Evolutionary conservation across 768 basidiomycete genomes (phyloP).

Genomic region (Gautieria morchelliformis): DNA sequence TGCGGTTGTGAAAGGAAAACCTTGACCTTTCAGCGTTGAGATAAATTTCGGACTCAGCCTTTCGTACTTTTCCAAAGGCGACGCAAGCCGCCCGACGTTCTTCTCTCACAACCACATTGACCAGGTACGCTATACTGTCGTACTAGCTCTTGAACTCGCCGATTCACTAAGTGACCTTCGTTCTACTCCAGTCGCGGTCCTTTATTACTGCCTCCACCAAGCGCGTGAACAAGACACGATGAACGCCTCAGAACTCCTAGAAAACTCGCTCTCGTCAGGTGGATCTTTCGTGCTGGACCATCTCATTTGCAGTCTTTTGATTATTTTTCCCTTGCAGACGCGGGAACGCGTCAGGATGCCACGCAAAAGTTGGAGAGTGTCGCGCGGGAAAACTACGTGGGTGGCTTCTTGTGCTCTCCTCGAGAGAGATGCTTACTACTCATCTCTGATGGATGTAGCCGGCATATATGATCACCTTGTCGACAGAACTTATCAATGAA

Average conservation of each 20-base stretch:
- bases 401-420: slow-evolving; percentile 23
- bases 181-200: not conserved
- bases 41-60: not conserved
- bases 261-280: slow-evolving; percentile 90
- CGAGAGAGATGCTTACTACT: not conserved
- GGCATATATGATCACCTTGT: slow-evolving; percentile 87
- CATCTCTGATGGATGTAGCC: slow-evolving; percentile 40
- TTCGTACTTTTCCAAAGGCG: slow-evolving; percentile 4
- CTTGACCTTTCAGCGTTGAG: not conserved
- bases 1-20: not conserved
- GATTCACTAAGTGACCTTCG: not conserved
- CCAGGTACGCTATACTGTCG: not conserved
- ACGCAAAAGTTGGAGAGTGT: slow-evolving; percentile 83
- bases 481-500: slow-evolving; percentile 76
- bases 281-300: slow-evolving; percentile 22
- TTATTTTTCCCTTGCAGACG: slow-evolving; percentile 42
- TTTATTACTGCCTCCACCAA: slow-evolving; percentile 2
- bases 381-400: slow-evolving; percentile 80
- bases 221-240: slow-evolving; percentile 35
- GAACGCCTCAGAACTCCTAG: slow-evolving; percentile 86
- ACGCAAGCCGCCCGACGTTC: slow-evolving; percentile 18
- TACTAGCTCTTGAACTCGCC: not conserved
- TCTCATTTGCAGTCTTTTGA: slow-evolving; percentile 22
- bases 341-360: slow-evolving; percentile 84
- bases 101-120: slow-evolving; percentile 10